Evolutionary conservation across 176 grass and related monocot species (phyloP).

Genomic region (Aechmea fasciata): DNA sequence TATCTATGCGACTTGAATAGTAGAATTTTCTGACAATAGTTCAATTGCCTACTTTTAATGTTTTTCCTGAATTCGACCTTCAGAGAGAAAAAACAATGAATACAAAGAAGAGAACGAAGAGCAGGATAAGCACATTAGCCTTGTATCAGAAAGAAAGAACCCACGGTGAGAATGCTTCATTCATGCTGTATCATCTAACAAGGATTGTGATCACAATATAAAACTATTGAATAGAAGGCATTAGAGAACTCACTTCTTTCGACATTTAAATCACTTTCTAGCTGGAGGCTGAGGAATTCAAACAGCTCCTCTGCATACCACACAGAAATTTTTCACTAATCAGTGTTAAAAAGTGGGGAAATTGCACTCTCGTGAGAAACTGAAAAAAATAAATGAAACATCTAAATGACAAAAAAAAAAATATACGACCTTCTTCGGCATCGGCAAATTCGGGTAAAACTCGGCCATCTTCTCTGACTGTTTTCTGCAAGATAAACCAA

Average conservation of each 20-base stretch:
- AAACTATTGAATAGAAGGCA: neutral
- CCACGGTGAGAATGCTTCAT: no score
- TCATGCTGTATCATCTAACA: no score
- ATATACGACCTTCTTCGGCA: constrained; percentile 49
- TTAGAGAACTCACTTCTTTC: constrained; percentile 57
- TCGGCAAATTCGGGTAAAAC: constrained; percentile 83
- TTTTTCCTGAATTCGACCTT: no score
- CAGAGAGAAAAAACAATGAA: no score
- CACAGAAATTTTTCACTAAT: neutral
- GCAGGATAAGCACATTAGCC: no score
- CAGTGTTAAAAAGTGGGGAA: neutral
- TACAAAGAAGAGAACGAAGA: no score
- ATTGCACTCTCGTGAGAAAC: neutral
- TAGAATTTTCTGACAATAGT: no score
- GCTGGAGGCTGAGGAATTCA: constrained; percentile 64
- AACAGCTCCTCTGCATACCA: constrained; percentile 69
- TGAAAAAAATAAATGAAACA: constrained; percentile 4
- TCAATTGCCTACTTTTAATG: no score
- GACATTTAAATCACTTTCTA: constrained; percentile 84
- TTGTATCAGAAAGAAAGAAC: no score
- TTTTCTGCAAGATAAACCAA: constrained; percentile 56
- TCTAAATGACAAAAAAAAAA: neutral
- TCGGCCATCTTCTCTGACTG: constrained; percentile 42
- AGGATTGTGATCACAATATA: no score
- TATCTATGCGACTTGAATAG: no score